phyloP scores from a whole-genome alignment of 768 basidiomycete genomes.

The Hebeloma cylindrosporum region DNA sequence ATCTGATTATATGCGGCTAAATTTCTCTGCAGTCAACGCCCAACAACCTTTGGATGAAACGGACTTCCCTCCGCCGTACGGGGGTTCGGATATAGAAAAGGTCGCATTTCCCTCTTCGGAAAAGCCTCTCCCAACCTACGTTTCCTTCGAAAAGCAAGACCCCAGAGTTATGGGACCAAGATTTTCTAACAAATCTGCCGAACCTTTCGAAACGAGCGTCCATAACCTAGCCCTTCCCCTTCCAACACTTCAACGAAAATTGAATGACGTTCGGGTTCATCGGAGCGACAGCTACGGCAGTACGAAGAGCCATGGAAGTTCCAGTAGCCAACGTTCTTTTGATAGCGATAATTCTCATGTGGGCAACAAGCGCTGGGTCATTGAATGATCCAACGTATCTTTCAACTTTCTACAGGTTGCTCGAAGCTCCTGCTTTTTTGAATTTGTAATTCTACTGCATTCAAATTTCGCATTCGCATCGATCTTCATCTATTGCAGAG shows the following conservation, averaged over 20 bases:
- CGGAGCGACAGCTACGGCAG: constrained; percentile 37
- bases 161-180: constrained; percentile 38
- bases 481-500: constrained; percentile 28
- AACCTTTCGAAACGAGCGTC: constrained; percentile 38
- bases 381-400: constrained; percentile 42
- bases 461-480: constrained; percentile 8
- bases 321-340: constrained; percentile 30
- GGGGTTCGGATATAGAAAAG: constrained; percentile 53
- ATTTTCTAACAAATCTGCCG: constrained; percentile 42
- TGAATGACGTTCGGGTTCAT: constrained; percentile 32
- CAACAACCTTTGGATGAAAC: constrained; percentile 44
- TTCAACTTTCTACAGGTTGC: constrained; percentile 5
- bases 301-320: constrained; percentile 40
- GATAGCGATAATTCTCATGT: constrained; percentile 31
- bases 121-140: constrained; percentile 55
- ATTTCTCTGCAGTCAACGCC: constrained; percentile 46
- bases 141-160: constrained; percentile 39
- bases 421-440: constrained; percentile 8
- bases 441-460: constrained; percentile 2
- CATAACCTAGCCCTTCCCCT: constrained; percentile 31
- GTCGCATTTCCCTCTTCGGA: constrained; percentile 60
- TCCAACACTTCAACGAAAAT: constrained; percentile 36
- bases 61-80: constrained; percentile 26
- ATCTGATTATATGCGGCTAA: not conserved
- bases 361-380: constrained; percentile 52